Percentiles rank a stretch among this genome's conserved stretches.
Evolutionary conservation across 768 basidiomycete species (phyloP).

Genomic region (Lactifluus echinatus): DNA sequence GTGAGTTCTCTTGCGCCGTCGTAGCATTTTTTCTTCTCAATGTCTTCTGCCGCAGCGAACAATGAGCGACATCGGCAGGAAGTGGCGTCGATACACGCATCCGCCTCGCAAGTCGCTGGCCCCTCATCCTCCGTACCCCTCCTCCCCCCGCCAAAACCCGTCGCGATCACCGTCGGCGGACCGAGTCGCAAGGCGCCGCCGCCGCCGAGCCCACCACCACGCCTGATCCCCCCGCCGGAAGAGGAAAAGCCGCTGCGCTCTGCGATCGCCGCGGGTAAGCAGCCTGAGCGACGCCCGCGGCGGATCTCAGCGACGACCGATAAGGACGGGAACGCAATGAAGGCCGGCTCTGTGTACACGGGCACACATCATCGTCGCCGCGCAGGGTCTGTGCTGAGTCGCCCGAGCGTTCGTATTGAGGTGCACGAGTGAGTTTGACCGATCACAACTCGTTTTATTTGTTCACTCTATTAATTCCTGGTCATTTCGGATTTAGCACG

Average conservation of each 20-base stretch:
- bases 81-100: constrained; percentile 13
- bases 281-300: constrained; percentile 11
- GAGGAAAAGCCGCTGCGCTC: constrained; percentile 2
- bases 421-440: constrained; percentile 16
- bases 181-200: neutral
- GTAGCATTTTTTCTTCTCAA: neutral
- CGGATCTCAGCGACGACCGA: constrained; percentile 10
- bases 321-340: constrained; percentile 14
- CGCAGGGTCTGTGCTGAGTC: constrained; percentile 13
- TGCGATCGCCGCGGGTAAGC: constrained; percentile 11
- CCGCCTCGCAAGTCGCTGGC: constrained; percentile 15
- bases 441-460: neutral
- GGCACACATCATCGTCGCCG: constrained; percentile 14
- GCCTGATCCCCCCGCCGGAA: constrained; percentile 6
- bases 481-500: neutral
- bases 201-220: constrained; percentile 10
- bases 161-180: constrained; percentile 11
- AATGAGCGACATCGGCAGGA: constrained; percentile 23
- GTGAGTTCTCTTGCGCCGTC: constrained; percentile 30
- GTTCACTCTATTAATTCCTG: neutral
- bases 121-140: constrained; percentile 4
- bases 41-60: constrained; percentile 20
- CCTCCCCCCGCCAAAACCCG: constrained; percentile 6
- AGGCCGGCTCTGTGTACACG: constrained; percentile 8
- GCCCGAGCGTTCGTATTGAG: constrained; percentile 20